phyloP scores from a whole-genome alignment of 1,284 basidiomycete genomes.

The Lentinula novae-zelandiae region DNA sequence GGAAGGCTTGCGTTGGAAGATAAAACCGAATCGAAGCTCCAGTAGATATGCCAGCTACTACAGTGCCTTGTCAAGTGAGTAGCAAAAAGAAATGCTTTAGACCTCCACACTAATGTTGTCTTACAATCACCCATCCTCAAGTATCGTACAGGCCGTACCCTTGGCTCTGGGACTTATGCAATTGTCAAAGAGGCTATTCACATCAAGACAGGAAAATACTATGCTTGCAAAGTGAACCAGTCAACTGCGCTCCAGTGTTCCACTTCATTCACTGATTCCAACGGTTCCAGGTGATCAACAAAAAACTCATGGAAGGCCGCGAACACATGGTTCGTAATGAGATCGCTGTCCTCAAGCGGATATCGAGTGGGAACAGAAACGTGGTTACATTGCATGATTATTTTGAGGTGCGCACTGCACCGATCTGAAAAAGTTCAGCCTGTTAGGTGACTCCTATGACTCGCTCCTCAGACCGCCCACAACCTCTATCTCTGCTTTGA shows the following conservation, averaged over 20 bases:
- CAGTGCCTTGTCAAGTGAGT: constrained; percentile 1
- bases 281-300: constrained; percentile 69
- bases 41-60: not conserved
- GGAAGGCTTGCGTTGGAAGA: not conserved
- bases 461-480: constrained; percentile 67
- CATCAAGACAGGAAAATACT: constrained; percentile 84
- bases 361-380: constrained; percentile 88
- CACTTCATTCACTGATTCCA: too few relatives aligned
- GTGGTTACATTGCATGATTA: constrained; percentile 95
- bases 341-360: constrained; percentile 91
- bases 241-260: not conserved
- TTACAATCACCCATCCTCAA: constrained; percentile 25
- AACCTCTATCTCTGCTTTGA: constrained; percentile 96
- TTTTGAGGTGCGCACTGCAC: constrained; percentile 70
- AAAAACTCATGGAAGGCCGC: constrained; percentile 94
- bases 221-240: constrained; percentile 71
- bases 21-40: not conserved
- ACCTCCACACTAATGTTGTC: too few relatives aligned
- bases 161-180: constrained; percentile 90
- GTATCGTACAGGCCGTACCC: constrained; percentile 92
- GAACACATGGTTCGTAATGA: constrained; percentile 97
- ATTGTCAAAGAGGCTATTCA: constrained; percentile 96
- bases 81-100: too few relatives aligned
- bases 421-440: not conserved
- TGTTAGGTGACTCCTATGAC: not conserved